Evolutionary conservation across 2,329 filamentous ascomycete genomes (phyloP), one percentile per base, ranked within the genome.

Genomic region (Scortechinia acanthostroma): DNA sequence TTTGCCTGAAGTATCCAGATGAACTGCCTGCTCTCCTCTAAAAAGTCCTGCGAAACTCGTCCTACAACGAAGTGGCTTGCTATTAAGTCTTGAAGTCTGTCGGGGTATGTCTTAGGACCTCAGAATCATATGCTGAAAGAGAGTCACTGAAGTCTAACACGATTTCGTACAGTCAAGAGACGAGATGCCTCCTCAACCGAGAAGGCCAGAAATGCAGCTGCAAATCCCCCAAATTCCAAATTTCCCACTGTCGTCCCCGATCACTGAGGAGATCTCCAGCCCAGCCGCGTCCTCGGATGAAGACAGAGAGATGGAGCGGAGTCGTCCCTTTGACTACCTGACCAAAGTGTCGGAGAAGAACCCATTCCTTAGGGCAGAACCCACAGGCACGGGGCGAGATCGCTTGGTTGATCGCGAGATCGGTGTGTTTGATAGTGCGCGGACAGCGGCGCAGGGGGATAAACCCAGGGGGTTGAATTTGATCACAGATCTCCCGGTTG

Each of bases 401-500:
- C 25, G n/a, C 10, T 10, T 30, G 25, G 25, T 30, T 30, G 25
- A 30, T 17, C n/a, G n/a, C n/a, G n/a, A n/a, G n/a, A n/a, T n/a
- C n/a, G n/a, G n/a, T n/a, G n/a, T n/a, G n/a, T n/a, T n/a, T n/a
- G n/a, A n/a, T n/a, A n/a, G n/a, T n/a, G n/a, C n/a, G n/a, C n/a
- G n/a, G n/a, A 50, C 47, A 28, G 48, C 50, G 20, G 43, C 50
- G 10, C 50, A 51, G 17, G 50, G 54, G 22, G 46, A 46, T 20
- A 52, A 53, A 22, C 62, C 61, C 1, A 54, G 64, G 4, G 65
- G 63, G 2, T 46, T 70, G 46, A 69, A 68, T 46, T 48, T 71
- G 22, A 58, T 68, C 16, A 69, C 66, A 10, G 58, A 66, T 46
- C 22, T 46, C 17, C 48, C 52, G 17, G 42, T 45, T 1, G 35